Conservation (phyloP, 176 grass and related monocot species). For the Phoenix roebelenii region DNA sequence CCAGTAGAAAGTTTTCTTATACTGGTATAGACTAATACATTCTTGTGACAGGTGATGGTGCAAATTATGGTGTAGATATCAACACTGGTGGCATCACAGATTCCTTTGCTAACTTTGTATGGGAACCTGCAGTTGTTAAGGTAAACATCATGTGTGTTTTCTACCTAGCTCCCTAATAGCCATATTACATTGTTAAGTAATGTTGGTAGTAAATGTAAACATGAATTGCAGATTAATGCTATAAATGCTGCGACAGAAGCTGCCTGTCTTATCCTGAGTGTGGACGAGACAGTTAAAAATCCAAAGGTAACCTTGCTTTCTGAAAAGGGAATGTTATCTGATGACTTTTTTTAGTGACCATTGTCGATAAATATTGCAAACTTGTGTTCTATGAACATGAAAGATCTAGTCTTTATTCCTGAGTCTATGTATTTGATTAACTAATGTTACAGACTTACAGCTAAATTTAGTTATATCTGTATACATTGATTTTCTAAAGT, state of each 20-base stretch:
- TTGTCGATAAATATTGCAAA: no score
- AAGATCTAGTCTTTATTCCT: no score
- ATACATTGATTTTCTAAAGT: no score
- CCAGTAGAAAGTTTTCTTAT: conserved; percentile 9
- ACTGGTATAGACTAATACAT: conserved; percentile 2
- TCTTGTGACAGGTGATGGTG: conserved; percentile 54
- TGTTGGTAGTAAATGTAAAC: neutral
- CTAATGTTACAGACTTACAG: no score
- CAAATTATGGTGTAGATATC: conserved; percentile 94
- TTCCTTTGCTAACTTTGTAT: conserved; percentile 95
- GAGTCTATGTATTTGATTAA: no score
- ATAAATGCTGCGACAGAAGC: conserved; percentile 86
- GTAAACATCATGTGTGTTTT: conserved; percentile 18
- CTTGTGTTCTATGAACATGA: no score
- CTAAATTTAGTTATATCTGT: no score
- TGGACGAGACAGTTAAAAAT: conserved; percentile 95
- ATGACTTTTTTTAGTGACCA: no score
- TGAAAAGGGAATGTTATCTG: no score
- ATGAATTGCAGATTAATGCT: conserved; percentile 80
- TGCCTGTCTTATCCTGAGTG: conserved; percentile 81
- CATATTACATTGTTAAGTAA: neutral
- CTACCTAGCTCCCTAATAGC: no score
- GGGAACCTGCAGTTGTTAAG: conserved; percentile 99
- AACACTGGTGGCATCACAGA: conserved; percentile 85
- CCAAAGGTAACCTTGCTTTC: conserved; percentile 56